Conservation (phyloP, 768 basidiomycete species). For the Boletus tomentosulus region DNA sequence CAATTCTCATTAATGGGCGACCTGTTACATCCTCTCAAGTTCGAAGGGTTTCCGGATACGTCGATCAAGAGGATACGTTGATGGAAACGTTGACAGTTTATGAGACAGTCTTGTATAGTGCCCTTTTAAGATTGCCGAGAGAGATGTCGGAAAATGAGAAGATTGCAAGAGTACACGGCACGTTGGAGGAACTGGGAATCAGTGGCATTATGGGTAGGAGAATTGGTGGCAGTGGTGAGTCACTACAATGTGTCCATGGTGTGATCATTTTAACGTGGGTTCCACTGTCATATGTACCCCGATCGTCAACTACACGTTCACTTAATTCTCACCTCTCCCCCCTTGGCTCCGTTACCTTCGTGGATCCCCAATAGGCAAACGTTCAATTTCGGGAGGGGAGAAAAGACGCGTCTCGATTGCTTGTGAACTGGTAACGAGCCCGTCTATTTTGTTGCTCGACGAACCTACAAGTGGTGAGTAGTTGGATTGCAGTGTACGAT, state of each 20-base stretch:
- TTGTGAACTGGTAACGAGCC: constrained; percentile 96
- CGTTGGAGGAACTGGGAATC: constrained; percentile 94
- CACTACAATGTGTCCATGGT: background rate
- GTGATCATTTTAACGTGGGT: background rate
- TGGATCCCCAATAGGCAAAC: constrained; percentile 47
- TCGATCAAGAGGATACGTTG: constrained; percentile 97
- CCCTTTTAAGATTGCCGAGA: constrained; percentile 81
- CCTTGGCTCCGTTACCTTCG: background rate
- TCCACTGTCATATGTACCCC: background rate
- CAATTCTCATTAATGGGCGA: constrained; percentile 82
- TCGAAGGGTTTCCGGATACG: constrained; percentile 86
- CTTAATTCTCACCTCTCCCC: background rate
- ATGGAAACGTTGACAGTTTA: constrained; percentile 98
- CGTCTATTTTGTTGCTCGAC: constrained; percentile 93
- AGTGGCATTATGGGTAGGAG: constrained; percentile 83
- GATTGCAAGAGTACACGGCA: constrained; percentile 90
- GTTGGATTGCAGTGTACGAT: background rate
- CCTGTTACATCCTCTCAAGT: constrained; percentile 70
- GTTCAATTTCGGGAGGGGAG: constrained; percentile 96
- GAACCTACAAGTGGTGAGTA: constrained; percentile 90
- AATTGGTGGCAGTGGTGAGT: constrained; percentile 81
- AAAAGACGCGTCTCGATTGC: constrained; percentile 96
- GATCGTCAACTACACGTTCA: background rate
- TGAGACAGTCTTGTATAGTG: constrained; percentile 94
- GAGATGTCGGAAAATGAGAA: constrained; percentile 98